Conservation (phyloP, 306 rosid species). For the Vigna radiata region DNA sequence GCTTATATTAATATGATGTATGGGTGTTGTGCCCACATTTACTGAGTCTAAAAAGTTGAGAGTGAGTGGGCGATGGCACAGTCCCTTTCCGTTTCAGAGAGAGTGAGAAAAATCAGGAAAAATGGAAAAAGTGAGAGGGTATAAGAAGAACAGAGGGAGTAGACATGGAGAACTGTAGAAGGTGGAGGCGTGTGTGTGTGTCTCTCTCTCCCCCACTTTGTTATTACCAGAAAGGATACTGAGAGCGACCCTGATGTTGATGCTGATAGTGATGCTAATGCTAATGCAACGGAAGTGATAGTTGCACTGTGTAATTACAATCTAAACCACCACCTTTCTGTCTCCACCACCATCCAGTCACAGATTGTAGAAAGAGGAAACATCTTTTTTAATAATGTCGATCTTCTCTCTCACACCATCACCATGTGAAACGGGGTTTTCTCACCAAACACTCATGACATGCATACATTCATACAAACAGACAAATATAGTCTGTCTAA, state of each 20-base stretch:
- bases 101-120: constrained; percentile 23
- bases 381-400: not conserved
- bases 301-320: constrained; percentile 36
- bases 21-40: constrained; percentile 42
- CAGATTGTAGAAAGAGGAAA: not conserved
- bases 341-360: not conserved
- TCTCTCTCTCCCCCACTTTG: constrained; percentile 48
- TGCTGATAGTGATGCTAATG: constrained; percentile 39
- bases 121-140: constrained; percentile 42
- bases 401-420: not conserved
- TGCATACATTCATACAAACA: too few relatives aligned
- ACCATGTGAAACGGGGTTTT: not conserved
- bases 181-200: constrained; percentile 42
- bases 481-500: too few relatives aligned
- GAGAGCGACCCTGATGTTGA: constrained; percentile 46
- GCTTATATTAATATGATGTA: not conserved
- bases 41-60: constrained; percentile 46
- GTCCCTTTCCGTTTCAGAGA: constrained; percentile 45
- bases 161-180: constrained; percentile 57
- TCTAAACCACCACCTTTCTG: constrained; percentile 13
- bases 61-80: constrained; percentile 51
- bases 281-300: constrained; percentile 40
- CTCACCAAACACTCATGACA: too few relatives aligned
- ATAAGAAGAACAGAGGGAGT: constrained; percentile 45
- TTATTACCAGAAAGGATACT: constrained; percentile 42